Evolutionary conservation across 106 monocot species (phyloP), one percentile per base, ranked within the genome.

Genomic region (Posidonia australis): DNA sequence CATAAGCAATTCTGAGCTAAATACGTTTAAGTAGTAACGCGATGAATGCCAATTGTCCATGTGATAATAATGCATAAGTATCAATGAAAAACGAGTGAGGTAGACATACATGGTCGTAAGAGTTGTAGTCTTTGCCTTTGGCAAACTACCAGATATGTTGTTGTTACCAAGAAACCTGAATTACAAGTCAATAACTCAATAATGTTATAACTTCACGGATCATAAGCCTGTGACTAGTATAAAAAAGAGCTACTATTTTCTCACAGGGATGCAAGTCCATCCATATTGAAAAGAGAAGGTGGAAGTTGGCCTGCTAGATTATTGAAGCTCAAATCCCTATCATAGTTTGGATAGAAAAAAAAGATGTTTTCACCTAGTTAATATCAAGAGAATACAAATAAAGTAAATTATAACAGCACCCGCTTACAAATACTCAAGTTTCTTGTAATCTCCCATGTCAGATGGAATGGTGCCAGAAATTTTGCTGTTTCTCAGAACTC

Each of bases 101-200:
- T 22, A 17, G 21, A 16, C 73, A 31, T 83, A 93, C 92, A 93
- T 58, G 43, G 69, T 85, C 7, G 64, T 14, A 57, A 88, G 80
- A 25, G 73, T 69, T 44, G 17, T 17, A 64, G 82, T 79, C 61
- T 83, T 88, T 23, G 62, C 18, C n/a, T 58, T 51, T 1, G 88
- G 93, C 65, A 93, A 74, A 63, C 65, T 65, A 22, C 86, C 93
- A 41, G 79, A 74, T 65, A 93, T 31, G 66, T 77, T 82, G 64
- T 89, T 93, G 63, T 93, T 89, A 29, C 93, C 93, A 42, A 94
- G 77, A 54, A 89, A 94, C 78, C 93, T 94, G 79, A 5, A 28
- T 60, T 26, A 28, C 27, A 43, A 62, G 42, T 42, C 5, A 58
- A 29, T 29, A 0, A 58, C 13, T 13, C 5, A 27, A 2, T 27